Conservation (phyloP, 2,329 filamentous ascomycete genomes). For the Alternaria sp. region DNA sequence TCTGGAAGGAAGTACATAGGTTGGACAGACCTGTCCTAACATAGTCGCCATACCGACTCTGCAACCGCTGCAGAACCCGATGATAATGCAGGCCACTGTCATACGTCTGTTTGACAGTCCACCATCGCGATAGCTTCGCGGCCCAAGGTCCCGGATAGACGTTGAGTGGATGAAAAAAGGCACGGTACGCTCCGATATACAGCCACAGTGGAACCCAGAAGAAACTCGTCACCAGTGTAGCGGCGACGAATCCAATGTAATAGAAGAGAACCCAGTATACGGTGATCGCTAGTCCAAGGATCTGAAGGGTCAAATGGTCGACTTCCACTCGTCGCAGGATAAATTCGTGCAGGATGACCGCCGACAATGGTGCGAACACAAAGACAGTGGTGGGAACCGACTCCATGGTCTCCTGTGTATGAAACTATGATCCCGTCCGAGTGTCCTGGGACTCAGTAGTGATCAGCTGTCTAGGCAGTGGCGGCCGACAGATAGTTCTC, state of each 20-base stretch:
- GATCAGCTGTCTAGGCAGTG: background rate
- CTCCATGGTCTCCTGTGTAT: slow-evolving; percentile 11
- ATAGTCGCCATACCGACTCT: slow-evolving; percentile 35
- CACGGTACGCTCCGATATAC: slow-evolving; percentile 33
- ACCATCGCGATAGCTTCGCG: slow-evolving; percentile 36
- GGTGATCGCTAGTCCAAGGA: slow-evolving; percentile 16
- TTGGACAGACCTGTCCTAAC: slow-evolving; percentile 31
- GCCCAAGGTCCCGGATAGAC: slow-evolving; percentile 31
- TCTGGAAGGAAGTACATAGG: background rate
- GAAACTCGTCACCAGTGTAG: slow-evolving; percentile 14
- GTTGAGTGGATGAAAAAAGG: slow-evolving; percentile 35
- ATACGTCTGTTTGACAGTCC: slow-evolving; percentile 28
- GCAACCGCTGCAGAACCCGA: slow-evolving; percentile 28
- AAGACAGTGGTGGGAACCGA: slow-evolving; percentile 9
- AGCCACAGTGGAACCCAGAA: slow-evolving; percentile 32
- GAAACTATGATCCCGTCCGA: background rate
- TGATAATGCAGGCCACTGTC: slow-evolving; percentile 27
- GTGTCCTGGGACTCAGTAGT: background rate
- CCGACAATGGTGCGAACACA: slow-evolving; percentile 17
- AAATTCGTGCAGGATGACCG: slow-evolving; percentile 23
- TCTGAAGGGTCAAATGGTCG: slow-evolving; percentile 24
- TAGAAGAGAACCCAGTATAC: slow-evolving; percentile 21
- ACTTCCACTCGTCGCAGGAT: slow-evolving; percentile 28
- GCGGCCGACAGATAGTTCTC: background rate
- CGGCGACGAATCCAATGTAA: slow-evolving; percentile 14